Evolutionary conservation across 805 yeast genomes (phyloP).

Genomic region (Metschnikowia sp.): DNA sequence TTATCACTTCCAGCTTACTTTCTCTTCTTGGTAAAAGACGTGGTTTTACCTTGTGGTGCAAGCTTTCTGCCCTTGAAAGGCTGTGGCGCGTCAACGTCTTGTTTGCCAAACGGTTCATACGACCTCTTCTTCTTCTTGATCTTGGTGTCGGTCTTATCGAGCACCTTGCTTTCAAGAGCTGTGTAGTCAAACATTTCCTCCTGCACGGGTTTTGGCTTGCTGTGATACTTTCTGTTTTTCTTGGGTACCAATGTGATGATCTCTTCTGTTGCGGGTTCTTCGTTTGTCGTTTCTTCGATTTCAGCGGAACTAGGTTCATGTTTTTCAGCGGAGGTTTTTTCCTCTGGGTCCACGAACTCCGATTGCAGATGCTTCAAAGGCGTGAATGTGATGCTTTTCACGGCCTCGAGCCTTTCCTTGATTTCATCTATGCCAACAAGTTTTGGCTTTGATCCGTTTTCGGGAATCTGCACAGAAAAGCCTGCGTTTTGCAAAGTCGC

Average conservation of each 20-base stretch:
- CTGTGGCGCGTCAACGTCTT: slow-evolving; percentile 47
- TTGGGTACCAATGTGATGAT: slow-evolving; percentile 3
- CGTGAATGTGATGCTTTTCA: background rate
- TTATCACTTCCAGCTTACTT: too few species aligned
- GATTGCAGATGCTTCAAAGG: background rate
- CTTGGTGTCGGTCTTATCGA: slow-evolving; percentile 16
- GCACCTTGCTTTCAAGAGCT: slow-evolving; percentile 8
- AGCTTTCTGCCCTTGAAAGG: slow-evolving; percentile 47
- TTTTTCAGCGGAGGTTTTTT: too few species aligned
- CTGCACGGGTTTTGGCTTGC: background rate
- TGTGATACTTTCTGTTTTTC: background rate
- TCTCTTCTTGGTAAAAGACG: slow-evolving; percentile 27
- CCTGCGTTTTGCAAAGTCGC: background rate
- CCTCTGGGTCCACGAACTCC: too few species aligned
- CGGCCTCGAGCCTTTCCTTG: slow-evolving; percentile 1
- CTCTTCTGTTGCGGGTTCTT: background rate
- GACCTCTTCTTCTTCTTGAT: slow-evolving; percentile 36
- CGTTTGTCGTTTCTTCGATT: background rate
- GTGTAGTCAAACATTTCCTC: slow-evolving; percentile 10
- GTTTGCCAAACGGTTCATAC: slow-evolving; percentile 59
- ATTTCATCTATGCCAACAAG: background rate
- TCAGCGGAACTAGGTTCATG: background rate
- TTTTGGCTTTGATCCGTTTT: slow-evolving; percentile 21
- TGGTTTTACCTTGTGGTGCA: slow-evolving; percentile 33
- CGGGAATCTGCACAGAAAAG: slow-evolving; percentile 9